Evolutionary conservation across 2,329 filamentous ascomycete genomes (phyloP).

Genomic region (Hymenoscyphus infarciens): DNA sequence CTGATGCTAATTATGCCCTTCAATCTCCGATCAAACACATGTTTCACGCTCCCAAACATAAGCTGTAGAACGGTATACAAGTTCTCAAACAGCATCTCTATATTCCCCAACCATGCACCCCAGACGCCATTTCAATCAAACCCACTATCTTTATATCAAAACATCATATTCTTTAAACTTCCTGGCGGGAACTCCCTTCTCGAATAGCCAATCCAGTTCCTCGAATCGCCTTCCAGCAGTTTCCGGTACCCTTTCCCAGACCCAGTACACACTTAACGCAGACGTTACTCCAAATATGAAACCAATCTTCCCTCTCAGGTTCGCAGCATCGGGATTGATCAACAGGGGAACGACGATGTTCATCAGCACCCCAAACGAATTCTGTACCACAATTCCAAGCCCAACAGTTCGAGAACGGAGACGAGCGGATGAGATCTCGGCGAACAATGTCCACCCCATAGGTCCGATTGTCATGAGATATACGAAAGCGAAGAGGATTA

Average conservation of each 20-base stretch:
- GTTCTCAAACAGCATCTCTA: background rate
- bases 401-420: slow-evolving; percentile 30
- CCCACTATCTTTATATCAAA: background rate
- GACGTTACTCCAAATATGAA: slow-evolving; percentile 36
- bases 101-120: background rate
- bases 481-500: slow-evolving; percentile 13
- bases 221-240: slow-evolving; percentile 76
- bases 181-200: slow-evolving; percentile 27
- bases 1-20: background rate
- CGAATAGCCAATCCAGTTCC: slow-evolving; percentile 79
- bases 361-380: slow-evolving; percentile 9
- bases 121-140: background rate
- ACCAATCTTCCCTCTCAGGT: slow-evolving; percentile 36
- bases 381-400: slow-evolving; percentile 14
- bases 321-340: slow-evolving; percentile 37
- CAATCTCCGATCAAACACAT: background rate
- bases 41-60: background rate
- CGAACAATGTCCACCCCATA: slow-evolving; percentile 40
- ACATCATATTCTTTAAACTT: slow-evolving; percentile 22
- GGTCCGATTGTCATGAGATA: slow-evolving; percentile 29
- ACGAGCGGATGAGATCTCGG: slow-evolving; percentile 42
- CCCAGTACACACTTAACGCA: slow-evolving; percentile 21
- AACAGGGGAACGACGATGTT: slow-evolving; percentile 11
- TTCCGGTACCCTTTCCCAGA: slow-evolving; percentile 68
- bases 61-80: slow-evolving; percentile 1